Evolutionary conservation across 371 early-diverging fungal genomes (phyloP).

Genomic region (Coemansia sp.): DNA sequence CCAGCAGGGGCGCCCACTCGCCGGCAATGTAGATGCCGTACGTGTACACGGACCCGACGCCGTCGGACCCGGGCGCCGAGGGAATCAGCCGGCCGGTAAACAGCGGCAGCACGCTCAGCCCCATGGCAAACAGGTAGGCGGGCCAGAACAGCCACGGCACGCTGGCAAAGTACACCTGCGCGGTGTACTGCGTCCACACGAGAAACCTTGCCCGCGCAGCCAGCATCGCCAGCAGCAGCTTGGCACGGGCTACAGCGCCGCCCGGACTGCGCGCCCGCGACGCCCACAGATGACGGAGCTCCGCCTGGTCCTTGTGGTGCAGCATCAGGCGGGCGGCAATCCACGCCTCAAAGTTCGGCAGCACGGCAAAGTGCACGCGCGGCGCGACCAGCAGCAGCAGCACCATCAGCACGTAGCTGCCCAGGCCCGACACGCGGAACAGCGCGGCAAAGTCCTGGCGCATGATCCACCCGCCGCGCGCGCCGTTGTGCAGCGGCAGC

Average conservation of each 20-base stretch:
- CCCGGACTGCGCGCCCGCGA: conserved; percentile 11
- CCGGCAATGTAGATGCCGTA: conserved; percentile 54
- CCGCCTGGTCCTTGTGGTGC: conserved; percentile 34
- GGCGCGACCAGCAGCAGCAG: conserved; percentile 21
- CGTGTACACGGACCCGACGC: conserved; percentile 41
- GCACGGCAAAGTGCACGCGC: conserved; percentile 17
- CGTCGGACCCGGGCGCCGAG: conserved; percentile 25
- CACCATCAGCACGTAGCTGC: conserved; percentile 38
- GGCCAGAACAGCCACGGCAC: conserved; percentile 54
- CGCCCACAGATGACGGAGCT: conserved; percentile 8
- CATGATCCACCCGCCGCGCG: conserved; percentile 76
- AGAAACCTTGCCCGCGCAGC: conserved; percentile 13
- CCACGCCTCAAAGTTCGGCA: conserved; percentile 21
- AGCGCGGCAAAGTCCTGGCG: conserved; percentile 31
- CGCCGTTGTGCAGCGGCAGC: conserved; percentile 59
- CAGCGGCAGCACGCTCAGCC: conserved; percentile 55
- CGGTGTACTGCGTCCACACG: conserved; percentile 35
- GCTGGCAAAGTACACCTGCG: conserved; percentile 37
- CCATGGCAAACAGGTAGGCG: conserved; percentile 51
- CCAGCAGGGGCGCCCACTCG: conserved; percentile 79
- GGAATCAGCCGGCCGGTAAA: conserved; percentile 61
- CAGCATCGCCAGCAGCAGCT: conserved; percentile 17
- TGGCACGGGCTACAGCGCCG: not conserved
- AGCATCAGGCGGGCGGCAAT: conserved; percentile 11
- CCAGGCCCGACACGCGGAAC: conserved; percentile 16